Evolutionary conservation across 2,329 filamentous ascomycete species (phyloP).

Genomic region (Neophaeococcomyces mojaviensis): DNA sequence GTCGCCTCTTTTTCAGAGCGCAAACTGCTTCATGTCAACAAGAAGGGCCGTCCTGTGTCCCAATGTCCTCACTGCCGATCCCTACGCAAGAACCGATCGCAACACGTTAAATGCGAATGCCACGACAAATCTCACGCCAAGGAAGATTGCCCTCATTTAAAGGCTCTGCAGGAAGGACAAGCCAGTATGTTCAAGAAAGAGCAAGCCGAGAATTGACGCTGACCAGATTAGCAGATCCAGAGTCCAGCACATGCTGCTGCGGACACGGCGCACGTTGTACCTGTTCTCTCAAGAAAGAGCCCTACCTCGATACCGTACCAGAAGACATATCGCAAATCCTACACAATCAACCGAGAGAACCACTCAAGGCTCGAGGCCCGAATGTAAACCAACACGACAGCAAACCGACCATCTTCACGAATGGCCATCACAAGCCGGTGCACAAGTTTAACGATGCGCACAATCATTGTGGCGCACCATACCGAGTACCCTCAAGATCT

Average conservation of each 20-base stretch:
- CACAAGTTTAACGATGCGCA: conserved; percentile 60
- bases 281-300: conserved; percentile 54
- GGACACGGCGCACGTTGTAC: conserved; percentile 52
- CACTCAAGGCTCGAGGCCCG: conserved; percentile 47
- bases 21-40: conserved; percentile 87
- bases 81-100: conserved; percentile 89
- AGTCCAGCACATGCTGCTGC: conserved; percentile 38
- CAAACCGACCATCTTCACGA: conserved; percentile 53
- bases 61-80: conserved; percentile 96
- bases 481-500: conserved; percentile 50
- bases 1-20: too few relatives aligned
- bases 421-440: conserved; percentile 58
- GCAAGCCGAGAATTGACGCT: not conserved
- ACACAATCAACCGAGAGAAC: conserved; percentile 29
- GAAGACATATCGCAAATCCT: conserved; percentile 28
- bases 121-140: conserved; percentile 63
- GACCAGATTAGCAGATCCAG: conserved; percentile 12
- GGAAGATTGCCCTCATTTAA: conserved; percentile 27
- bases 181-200: conserved; percentile 23
- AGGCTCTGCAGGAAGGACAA: conserved; percentile 25
- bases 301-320: conserved; percentile 41
- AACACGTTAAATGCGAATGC: conserved; percentile 94
- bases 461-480: conserved; percentile 51
- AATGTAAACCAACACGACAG: conserved; percentile 46
- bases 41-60: conserved; percentile 93